Conservation (phyloP, 805 yeast species). For the Candida pseudofarinosa region DNA sequence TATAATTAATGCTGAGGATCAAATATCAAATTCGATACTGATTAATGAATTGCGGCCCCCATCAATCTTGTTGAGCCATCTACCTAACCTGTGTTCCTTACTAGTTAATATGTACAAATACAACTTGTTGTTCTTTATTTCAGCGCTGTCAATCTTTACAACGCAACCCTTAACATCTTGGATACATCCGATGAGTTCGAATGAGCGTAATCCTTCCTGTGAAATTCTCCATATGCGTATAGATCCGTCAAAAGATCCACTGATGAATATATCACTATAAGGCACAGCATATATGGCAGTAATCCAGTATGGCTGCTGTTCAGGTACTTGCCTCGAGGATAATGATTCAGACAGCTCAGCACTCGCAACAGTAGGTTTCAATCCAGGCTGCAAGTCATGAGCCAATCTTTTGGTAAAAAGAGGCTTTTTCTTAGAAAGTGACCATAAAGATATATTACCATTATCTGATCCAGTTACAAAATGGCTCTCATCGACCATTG, state of each 20-base stretch:
- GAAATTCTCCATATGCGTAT: conserved; percentile 75
- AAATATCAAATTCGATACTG: conserved; percentile 30
- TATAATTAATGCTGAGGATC: conserved; percentile 2
- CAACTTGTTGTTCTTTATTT: conserved; percentile 50
- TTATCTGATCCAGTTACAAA: conserved; percentile 95
- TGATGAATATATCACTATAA: conserved; percentile 73
- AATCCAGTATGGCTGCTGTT: conserved; percentile 77
- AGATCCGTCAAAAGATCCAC: conserved; percentile 86
- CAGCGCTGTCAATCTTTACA: conserved; percentile 57
- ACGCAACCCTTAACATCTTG: conserved; percentile 66
- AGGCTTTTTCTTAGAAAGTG: conserved; percentile 86
- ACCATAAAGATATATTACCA: conserved; percentile 89
- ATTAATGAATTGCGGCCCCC: conserved; percentile 72
- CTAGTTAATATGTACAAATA: conserved; percentile 58
- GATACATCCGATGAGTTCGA: conserved; percentile 54
- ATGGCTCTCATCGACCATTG: conserved; percentile 88
- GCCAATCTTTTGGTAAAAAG: conserved; percentile 62
- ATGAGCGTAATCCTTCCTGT: conserved; percentile 54
- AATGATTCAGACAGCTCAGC: conserved; percentile 53
- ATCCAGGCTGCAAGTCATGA: conserved; percentile 64
- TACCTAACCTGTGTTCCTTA: conserved; percentile 84
- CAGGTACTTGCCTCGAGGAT: conserved; percentile 54
- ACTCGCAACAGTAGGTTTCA: conserved; percentile 38
- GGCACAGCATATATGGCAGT: conserved; percentile 81
- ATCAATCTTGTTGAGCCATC: conserved; percentile 66